These are phyloP conservation scores for Hippophae tibetana DNA, from an alignment of 306 rosid species.

Conservation along the genomic window DNA sequence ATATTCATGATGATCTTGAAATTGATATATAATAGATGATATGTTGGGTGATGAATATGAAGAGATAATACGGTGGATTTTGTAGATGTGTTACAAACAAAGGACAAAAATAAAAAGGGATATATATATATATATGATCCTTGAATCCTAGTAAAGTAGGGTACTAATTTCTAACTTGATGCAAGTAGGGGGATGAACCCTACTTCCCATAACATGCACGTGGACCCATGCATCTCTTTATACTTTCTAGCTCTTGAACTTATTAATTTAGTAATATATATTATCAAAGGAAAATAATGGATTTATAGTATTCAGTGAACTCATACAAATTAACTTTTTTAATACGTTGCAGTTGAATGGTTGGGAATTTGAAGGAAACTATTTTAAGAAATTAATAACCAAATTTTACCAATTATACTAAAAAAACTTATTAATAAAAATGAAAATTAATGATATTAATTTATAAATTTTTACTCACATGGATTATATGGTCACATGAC, in stretches of 20 bases:
- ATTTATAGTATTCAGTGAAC: too few species aligned
- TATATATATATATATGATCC: constrained; percentile 26
- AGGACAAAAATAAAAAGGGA: constrained; percentile 30
- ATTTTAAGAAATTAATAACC: too few species aligned
- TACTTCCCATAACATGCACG: constrained; percentile 30
- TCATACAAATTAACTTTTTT: too few species aligned
- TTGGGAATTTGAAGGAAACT: too few species aligned
- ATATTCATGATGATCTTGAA: neutral
- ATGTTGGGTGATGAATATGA: constrained; percentile 16
- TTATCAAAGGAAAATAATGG: too few species aligned
- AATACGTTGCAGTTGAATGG: too few species aligned
- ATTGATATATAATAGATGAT: constrained; percentile 7
- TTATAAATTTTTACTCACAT: too few species aligned
- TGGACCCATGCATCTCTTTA: constrained; percentile 28
- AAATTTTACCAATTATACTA: too few species aligned
- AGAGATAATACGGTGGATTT: constrained; percentile 24
- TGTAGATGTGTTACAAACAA: constrained; percentile 26
- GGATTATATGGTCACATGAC: too few species aligned
- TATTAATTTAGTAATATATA: too few species aligned
- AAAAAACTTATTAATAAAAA: too few species aligned
- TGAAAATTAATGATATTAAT: too few species aligned
- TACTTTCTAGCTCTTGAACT: neutral
- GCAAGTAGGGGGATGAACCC: constrained; percentile 42
- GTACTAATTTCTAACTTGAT: constrained; percentile 19
- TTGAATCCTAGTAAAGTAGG: constrained; percentile 35